These are phyloP conservation scores for Zygosaccharomyces rouxii DNA, from an alignment of 805 yeast genomes.

Conservation along the genomic window DNA sequence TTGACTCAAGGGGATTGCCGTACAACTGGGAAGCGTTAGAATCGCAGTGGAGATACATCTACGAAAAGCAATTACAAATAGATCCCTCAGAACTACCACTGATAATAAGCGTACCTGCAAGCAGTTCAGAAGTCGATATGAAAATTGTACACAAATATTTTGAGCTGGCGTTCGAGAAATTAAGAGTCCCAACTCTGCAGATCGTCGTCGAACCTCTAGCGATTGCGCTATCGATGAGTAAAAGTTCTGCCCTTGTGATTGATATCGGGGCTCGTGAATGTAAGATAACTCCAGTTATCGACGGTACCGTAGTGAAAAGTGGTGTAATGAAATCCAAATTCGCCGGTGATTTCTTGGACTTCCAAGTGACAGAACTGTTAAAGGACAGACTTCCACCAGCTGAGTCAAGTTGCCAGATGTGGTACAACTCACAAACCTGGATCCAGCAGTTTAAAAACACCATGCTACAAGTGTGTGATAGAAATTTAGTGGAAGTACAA, in stretches of 20 bases:
- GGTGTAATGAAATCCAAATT: constrained; percentile 62
- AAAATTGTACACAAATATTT: constrained; percentile 53
- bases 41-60: constrained; percentile 64
- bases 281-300: constrained; percentile 70
- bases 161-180: constrained; percentile 69
- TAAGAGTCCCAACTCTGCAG: constrained; percentile 72
- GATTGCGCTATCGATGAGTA: constrained; percentile 71
- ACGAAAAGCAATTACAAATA: constrained; percentile 45
- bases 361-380: constrained; percentile 41
- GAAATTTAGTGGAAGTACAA: constrained; percentile 23
- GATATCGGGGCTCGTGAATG: constrained; percentile 72
- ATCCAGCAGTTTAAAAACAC: constrained; percentile 30
- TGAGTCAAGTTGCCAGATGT: constrained; percentile 17
- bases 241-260: constrained; percentile 70
- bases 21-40: constrained; percentile 71
- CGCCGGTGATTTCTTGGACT: constrained; percentile 81
- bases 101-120: constrained; percentile 40
- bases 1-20: constrained; percentile 54
- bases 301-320: constrained; percentile 65
- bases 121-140: constrained; percentile 20
- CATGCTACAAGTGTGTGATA: constrained; percentile 32
- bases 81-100: constrained; percentile 62
- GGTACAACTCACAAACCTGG: constrained; percentile 31
- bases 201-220: constrained; percentile 74
- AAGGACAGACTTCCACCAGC: not conserved